Evolutionary conservation across 164 flowering plant genomes (phyloP), one percentile per base, ranked within the genome.

Genomic region (Umbellularia californica): DNA sequence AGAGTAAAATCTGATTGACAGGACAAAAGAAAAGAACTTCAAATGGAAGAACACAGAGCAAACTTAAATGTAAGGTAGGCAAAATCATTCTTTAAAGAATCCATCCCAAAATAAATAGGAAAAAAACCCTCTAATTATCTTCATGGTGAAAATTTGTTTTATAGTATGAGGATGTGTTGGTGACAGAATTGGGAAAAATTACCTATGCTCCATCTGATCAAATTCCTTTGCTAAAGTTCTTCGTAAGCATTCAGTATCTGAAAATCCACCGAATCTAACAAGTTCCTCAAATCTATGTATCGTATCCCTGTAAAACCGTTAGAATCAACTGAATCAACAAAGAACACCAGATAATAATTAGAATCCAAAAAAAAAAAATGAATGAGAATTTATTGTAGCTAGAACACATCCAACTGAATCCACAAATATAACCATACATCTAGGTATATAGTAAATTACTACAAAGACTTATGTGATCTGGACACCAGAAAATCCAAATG

Each of bases 151-250:
- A 55, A 55, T 14, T 20, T 55, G 4, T 20, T 15, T 19, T 55
- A 55, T 19, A 15, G n/a, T 20, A 55, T 17, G 13, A 55, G n/a
- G 60, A 55, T 55, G 60, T 20, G n/a, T 14, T 55, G 60, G 60
- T 14, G 17, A 15, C 12, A n/a, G 22, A n/a, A 64, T 11, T 22
- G 14, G 28, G 28, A 17, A 67, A 50, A 51, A 55, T 69, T 87
- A 91, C 99, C 98, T 86, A 20, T 82, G 65, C 73, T 90, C 93
- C 88, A 95, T 74, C 73, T 81, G 86, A 65, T 87, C 91, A 81
- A 95, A 93, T 86, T 93, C 95, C 82, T 88, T 85, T 17, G 90
- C 89, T 67, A 95, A 79, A 51, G 97, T 90, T 74, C 92, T 86
- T 69, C 75, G 83, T 78, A 95, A 78, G 82, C 77, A 91, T 35